Base-by-base conservation (phyloP, 805 yeast species). In the Saccharomycopsis schoenii region DNA sequence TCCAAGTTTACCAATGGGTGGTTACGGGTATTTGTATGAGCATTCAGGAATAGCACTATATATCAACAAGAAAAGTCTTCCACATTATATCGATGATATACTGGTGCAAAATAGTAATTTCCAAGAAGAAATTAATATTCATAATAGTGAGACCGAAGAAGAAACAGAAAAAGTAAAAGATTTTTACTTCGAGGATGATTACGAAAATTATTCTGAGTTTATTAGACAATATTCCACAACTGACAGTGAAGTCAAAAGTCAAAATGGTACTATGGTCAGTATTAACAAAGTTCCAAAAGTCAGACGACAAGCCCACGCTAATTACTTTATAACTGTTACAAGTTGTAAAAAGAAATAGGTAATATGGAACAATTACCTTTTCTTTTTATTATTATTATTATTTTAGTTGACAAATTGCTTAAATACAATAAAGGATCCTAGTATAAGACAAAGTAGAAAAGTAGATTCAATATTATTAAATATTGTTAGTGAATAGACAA, bases 1-100 rank as follows among this genome's bases (percentile, higher is more conserved):
- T 29, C 86, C 89, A 0, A 68, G 71, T 62, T 70, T 84, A 36
- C 92, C 91, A 4, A 83, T 85, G 9, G 72, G 76, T 1, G 29
- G 42, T 24, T 47, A 41, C 8, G 42, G 41, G 15, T 14, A 24
- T 1, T 24, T n/a, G 5, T 74, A 73, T 37, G 65, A 73, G 56
- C 84, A 81, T 59, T 76, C 79, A 4, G 89, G 89, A 1, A 73
- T 76, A 50, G 82, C 82, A 62, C 73, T 83, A 40, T 70, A 70
- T 56, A 81, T 83, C 15, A 67, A 69, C 21, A 77, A 77, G 61
- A 67, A 62, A 17, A 65, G 70, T 24, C 29, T 72, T 11, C 76
- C 76, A 0, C 76, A 73, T 61, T 41, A 41, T 4, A 62, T 63
- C 1, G 56, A 58, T 14, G 58, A 55, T 40, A 40, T 63, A 12